Percentiles rank a stretch among this genome's conserved stretches.
Evolutionary conservation across 2,329 filamentous ascomycete species (phyloP).

Genomic region (Ceratocystis variospora): DNA sequence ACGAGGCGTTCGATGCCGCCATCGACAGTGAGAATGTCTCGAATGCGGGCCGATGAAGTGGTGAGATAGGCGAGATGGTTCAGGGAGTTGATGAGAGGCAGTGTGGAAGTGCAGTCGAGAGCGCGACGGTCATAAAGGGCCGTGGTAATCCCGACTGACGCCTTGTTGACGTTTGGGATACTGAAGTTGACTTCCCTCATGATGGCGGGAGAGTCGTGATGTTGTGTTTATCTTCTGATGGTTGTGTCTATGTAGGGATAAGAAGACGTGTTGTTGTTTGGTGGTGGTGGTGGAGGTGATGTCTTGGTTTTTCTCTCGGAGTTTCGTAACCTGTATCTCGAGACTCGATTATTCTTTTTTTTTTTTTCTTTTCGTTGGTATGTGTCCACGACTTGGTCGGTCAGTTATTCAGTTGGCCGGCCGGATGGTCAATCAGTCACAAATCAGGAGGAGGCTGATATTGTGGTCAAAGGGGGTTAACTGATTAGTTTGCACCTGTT

Average conservation of each 20-base stretch:
- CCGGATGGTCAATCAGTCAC: not conserved
- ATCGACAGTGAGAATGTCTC: constrained; percentile 96
- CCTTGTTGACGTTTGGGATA: constrained; percentile 98
- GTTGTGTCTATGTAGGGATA: not conserved
- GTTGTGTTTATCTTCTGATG: not conserved
- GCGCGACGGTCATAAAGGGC: constrained; percentile 95
- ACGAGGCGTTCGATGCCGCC: constrained; percentile 92
- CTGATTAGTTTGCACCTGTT: not conserved
- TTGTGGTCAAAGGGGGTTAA: not conserved
- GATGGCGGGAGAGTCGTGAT: constrained; percentile 30
- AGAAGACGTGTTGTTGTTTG: not conserved
- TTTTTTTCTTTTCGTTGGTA: no score
- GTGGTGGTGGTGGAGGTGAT: not conserved
- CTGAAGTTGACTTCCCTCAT: constrained; percentile 99
- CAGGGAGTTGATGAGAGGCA: constrained; percentile 95
- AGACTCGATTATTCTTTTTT: not conserved
- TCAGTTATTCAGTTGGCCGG: not conserved
- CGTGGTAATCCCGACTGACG: constrained; percentile 94
- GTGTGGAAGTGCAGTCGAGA: constrained; percentile 92
- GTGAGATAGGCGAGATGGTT: constrained; percentile 98
- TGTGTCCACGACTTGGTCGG: not conserved
- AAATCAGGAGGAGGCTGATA: not conserved
- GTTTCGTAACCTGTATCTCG: not conserved
- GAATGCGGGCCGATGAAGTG: constrained; percentile 90
- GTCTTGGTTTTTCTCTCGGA: not conserved